Evolutionary conservation across 441 rosid genomes (phyloP), one percentile per base, ranked within the genome.

Genomic region (Erodium trifolium): DNA sequence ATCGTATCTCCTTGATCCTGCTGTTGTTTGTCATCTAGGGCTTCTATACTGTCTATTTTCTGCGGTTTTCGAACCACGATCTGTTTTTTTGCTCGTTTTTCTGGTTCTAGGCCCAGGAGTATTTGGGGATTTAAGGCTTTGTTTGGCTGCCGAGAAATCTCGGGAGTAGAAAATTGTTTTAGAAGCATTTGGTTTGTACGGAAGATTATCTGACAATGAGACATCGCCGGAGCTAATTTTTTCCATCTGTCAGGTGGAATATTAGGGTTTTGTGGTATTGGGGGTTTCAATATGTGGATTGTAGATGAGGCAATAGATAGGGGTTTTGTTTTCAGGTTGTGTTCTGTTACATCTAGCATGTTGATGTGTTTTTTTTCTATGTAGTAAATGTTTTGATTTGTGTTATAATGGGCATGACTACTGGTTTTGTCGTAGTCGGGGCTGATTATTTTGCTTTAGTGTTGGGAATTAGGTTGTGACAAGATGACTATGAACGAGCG

Each of bases 241-340:
- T 23, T 23, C 27, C 27, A 23, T 23, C 27, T 23, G 27, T 23
- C 1, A 23, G 27, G 27, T 23, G 27, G 27, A 34, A 34, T 49
- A 49, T n/a, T 49, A 34, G 57, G 62, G 62, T 55, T 55, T 55
- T 55, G 62, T 55, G 23, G 62, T 12, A 14, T 55, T 49, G 57
- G 57, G 5, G 57, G 57, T 49, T 49, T 49, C 57, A 3, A 12
- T 49, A 16, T 34, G 17, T 49, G 57, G 17, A 49, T 49, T 49
- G 27, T 49, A 55, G 19, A 17, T 55, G 4, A 13, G 16, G 62
- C 0, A 55, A 7, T 55, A 13, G 16, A 14, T 16, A 55, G 0
- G 27, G 27, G 27, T 23, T 23, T 23, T 23, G 27, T 23, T 23
- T 23, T 23, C 27, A 23, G 27, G 27, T 23, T 23, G 27, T 23